Evolutionary conservation across 768 basidiomycete species (phyloP), one percentile per base, ranked within the genome.

Genomic region (Mycena amicta): DNA sequence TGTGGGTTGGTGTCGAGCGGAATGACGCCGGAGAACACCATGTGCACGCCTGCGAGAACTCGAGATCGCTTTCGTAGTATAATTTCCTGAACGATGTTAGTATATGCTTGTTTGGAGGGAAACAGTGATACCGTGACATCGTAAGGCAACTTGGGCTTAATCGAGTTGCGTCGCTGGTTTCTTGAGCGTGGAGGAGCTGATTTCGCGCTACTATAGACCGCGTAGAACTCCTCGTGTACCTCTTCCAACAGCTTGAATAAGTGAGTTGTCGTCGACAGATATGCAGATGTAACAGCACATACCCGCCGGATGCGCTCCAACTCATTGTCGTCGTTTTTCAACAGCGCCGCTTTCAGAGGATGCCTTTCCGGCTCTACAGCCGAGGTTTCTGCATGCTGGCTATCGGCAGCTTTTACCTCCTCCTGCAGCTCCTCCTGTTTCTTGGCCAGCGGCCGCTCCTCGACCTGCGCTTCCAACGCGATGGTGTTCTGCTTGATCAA

Each of bases 21-120:
- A 55, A 98, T 95, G 39, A 99, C 86, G 56, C 95, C 93, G 1
- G 96, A 98, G 74, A 99, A 98, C 31, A 96, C 79, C 29, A 99
- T 83, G 67, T 90, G 85, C 27, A 88, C 81, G 27, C 90, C 92
- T 31, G 81, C 80, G n/a, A 98, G 80, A 0, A 92, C 89, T 64
- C 85, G 82, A 23, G 78, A 69, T 53, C 96, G 89, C 72, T 96
- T 80, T 53, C 79, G 77, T 15, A 93, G 92, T 52, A 98, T 95
- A 62, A 99, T 97, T 52, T 72, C 74, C 95, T 98, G 66, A 5
- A 47, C 52, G 37, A 55, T 30, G 40, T 20, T 40, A 54, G 47
- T 40, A 50, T 50, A 45, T n/a, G n/a, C n/a, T n/a, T n/a, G n/a
- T n/a, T n/a, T n/a, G n/a, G n/a, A n/a, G 33, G 8, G 33, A 47